These are phyloP conservation scores for Podila epicladia DNA, from an alignment of 192 early-diverging fungal genomes.

Conservation along the genomic window DNA sequence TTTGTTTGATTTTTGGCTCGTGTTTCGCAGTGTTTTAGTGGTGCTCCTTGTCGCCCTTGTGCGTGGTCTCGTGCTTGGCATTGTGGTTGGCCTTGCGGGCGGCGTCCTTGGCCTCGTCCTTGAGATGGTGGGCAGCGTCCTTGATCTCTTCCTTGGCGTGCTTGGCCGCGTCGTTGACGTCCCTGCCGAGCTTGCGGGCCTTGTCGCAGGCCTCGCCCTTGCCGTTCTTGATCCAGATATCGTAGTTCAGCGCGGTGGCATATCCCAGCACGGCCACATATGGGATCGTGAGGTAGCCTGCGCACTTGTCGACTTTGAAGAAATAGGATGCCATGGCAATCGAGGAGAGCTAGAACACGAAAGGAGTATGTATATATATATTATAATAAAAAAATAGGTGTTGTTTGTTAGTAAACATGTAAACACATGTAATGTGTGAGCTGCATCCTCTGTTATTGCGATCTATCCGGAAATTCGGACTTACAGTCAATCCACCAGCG, in stretches of 20 bases:
- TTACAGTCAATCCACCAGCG: conserved; percentile 33
- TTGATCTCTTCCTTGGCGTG: conserved; percentile 44
- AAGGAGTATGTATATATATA: not conserved
- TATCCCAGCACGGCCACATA: conserved; percentile 52
- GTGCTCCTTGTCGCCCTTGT: conserved; percentile 34
- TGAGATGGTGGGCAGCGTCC: conserved; percentile 41
- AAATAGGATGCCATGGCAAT: conserved; percentile 35
- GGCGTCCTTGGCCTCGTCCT: conserved; percentile 25
- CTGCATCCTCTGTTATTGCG: too few species aligned
- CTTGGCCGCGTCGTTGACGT: conserved; percentile 44
- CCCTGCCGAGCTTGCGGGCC: conserved; percentile 44
- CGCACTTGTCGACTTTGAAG: conserved; percentile 47
- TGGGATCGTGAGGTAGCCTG: conserved; percentile 43
- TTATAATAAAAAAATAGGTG: too few species aligned
- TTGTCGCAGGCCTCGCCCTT: conserved; percentile 29
- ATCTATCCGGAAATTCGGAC: not conserved
- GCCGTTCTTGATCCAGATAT: conserved; percentile 48
- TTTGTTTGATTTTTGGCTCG: too few species aligned
- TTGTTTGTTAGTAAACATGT: too few species aligned
- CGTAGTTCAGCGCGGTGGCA: conserved; percentile 46
- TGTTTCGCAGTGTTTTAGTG: conserved; percentile 3
- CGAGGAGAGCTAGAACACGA: conserved; percentile 12
- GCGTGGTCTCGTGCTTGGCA: conserved; percentile 16
- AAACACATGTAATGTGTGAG: too few species aligned
- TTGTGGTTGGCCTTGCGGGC: conserved; percentile 13